Evolutionary conservation across 1,139 yeast genomes (phyloP), one percentile per base, ranked within the genome.

Genomic region (Suhomyces bribrorum): DNA sequence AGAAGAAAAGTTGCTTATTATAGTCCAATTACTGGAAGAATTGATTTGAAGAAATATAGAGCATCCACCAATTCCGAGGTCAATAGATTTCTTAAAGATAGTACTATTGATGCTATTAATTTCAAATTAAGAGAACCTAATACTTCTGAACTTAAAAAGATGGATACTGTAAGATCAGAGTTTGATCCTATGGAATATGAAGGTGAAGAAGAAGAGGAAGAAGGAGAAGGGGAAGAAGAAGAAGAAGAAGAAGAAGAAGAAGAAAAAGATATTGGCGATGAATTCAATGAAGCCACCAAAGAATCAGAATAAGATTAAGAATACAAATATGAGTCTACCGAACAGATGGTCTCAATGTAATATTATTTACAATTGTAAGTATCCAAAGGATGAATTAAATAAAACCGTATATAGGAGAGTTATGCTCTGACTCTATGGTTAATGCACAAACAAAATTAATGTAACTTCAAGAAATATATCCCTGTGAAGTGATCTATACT

Each of bases 11-110:
- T 70, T n/a, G 92, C 90, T 1, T 77, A 73, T 50, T 92, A 85
- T 59, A 79, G 84, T 44, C 96, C 97, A 7, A 68, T 90, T 17
- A 72, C 79, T 11, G 90, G 94, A 25, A 81, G 83, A 50, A 77
- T 88, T 34, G 94, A 84, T 50, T 77, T 92, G 57, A 87, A 86
- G 66, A 84, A 90, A 56, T 82, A 95, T 57, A 81, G 97, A 61
- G 80, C 59, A 7, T 69, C 73, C 4, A 60, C 67, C 8, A 70
- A 70, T 47, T 57, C 67, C n/a, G 75, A 71, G 49, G 71, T 75
- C 41, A 75, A 77, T 44, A 64, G 73, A 37, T 75, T 77, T 45
- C 67, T 75, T 38, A 72, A 69, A 44, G 77, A 75, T 34, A 68
- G 75, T 37, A 75, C 79, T 22, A 62, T 66, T 36, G 83, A 79